Evolutionary conservation across 1,284 basidiomycete genomes (phyloP), one percentile per base, ranked within the genome.

Genomic region (Trichosporon sp.): DNA sequence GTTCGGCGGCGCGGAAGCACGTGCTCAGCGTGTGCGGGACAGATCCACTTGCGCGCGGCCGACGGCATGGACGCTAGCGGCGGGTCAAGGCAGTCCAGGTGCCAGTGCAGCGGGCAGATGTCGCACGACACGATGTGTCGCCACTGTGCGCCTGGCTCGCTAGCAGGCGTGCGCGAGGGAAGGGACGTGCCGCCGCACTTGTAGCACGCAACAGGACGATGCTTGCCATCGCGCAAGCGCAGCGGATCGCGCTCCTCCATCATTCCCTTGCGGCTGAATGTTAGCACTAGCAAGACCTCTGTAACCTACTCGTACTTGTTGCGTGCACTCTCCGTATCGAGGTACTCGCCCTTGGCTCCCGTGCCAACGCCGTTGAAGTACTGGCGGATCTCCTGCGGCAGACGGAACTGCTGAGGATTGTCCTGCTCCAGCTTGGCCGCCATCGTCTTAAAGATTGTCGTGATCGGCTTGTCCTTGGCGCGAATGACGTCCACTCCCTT

Each of bases 11-110:
- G 92, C 3, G 89, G 88, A 92, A 51, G 77, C n/a, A 91, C 87
- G 74, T 90, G 90, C 73, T 96, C 93, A 35, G 90, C 90, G 81
- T 99, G 96, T 78, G 95, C 94, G 1, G 97, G 97, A 84, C 96
- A 99, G 93, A 96, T 98, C 96, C 97, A 99, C 84, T 96, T 97
- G 85, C 91, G 91, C 75, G 89, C 90, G 70, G 91, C 89, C 32
- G 91, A 88, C 2, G 97, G 97, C 89, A 98, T 91, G 63, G 87
- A 88, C 21, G 91, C 87, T 76, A 98, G 86, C 1, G 97, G 96
- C 19, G 96, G 97, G 77, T 92, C 91, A 40, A 99, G 86, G 80
- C 96, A 99, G 82, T 99, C 96, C 69, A 98, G 88, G 82, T 99
- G 96, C 93, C 96, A 99, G 83, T 96, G 92, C 70, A 96, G 87